Evolutionary conservation across 352 stramenopile species (phyloP), one percentile per base, ranked within the genome.

Genomic region (Phytopythium litorale): DNA sequence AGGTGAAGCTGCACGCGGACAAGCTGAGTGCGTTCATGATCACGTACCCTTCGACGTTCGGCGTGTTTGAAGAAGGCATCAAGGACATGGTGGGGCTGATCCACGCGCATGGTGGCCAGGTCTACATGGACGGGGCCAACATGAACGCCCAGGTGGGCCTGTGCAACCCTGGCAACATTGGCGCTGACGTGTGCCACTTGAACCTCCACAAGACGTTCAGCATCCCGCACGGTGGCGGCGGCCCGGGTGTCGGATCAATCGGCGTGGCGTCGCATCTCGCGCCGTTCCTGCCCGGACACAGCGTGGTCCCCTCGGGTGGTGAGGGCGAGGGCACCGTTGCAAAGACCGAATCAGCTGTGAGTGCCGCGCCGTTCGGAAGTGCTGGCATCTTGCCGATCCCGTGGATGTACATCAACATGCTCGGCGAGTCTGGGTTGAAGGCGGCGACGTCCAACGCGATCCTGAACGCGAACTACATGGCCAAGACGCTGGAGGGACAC

Each of bases 351-450:
- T 88, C 79, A 38, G 89, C 92, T 13, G 89, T 99, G 54, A 96
- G 95, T 18, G 97, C 91, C 33, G 97, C 97, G 33, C 97, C 97
- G 18, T 99, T 98, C 68, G 98, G 98, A 28, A 99, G 92, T 56
- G 96, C 98, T 9, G 91, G 96, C 52, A 99, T 99, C 66, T 81
- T 99, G 32, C 97, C 97, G 28, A 99, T 99, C 73, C 98, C 97
- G 9, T 99, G 96, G 96, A 99, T 99, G 96, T 99, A 99, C 81
- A 99, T 99, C 67, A 98, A 99, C 78, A 99, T 99, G 97, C 84
- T 99, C 38, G 98, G 98, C 58, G 89, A 97, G 65, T 76, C 93
- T 28, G 97, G 97, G 19, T 72, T 99, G 8, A 98, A 97, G 71
- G 84, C 94, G 60, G 90, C 96, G 9, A 98, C 94, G 48, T 83